Base-by-base conservation (phyloP, 1,139 yeast species). In the Nakaseomyces delphensis region DNA sequence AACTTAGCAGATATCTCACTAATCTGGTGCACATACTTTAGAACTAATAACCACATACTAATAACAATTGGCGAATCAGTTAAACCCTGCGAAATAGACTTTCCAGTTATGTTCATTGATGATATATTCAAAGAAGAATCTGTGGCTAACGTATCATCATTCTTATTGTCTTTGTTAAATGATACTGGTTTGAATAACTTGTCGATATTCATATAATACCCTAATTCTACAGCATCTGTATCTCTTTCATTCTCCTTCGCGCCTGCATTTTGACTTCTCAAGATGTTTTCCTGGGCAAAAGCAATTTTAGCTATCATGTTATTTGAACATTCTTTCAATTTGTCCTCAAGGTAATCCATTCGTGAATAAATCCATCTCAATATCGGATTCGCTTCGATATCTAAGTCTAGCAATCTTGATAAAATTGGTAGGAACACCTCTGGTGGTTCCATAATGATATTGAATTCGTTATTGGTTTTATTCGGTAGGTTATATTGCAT, bases 341-440 rank as follows among this genome's bases (percentile, higher is more conserved):
- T 62, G 3, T 57, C 53, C 14, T 62, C 60, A 42, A 76, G 65
- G 16, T 59, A 57, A 16, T 64, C 60, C 42, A 69, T 65, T 48
- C 74, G 79, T 14, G 71, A 60, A 36, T 70, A 65, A 25, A 79
- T 68, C 75, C 86, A 83, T 38, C 73, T 77, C 40, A 68, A 62
- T 14, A 81, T 77, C 1, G 94, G 93, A 52, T 77, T 81, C 45
- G 76, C 78, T 18, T 49, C 49, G 13, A 48, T 71, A 71, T 10
- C 77, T 81, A 80, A 62, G 45, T 79, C 84, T 42, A 80, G 64
- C 27, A 84, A 64, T 51, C 74, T 76, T 35, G 74, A 72, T 23
- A 83, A 74, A 16, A 77, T 63, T 10, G 73, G 71, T 30, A 80
- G 64, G 18, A 38, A 38, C 9, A 27, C 25, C 19, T 27, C 27